Conservation (phyloP, 768 basidiomycete genomes). For the Hericium erinaceus region DNA sequence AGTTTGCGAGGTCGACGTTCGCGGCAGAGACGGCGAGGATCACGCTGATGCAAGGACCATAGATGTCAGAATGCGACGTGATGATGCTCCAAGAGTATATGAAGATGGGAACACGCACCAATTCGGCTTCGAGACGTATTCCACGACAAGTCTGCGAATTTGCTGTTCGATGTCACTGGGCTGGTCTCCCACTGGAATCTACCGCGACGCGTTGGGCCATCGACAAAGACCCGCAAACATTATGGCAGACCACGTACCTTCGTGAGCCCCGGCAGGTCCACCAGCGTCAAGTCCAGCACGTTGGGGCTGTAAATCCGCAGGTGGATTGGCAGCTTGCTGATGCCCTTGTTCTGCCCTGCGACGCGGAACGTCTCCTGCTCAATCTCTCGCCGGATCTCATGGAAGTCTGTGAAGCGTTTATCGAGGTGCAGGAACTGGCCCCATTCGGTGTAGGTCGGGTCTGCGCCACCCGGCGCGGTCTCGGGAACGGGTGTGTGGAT, state of each 20-base stretch:
- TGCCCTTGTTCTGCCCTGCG: constrained; percentile 97
- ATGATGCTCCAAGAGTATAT: neutral
- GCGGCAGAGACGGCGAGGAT: constrained; percentile 96
- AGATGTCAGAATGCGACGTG: neutral
- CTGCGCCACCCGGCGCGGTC: constrained; percentile 32
- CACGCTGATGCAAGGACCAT: constrained; percentile 42
- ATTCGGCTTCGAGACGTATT: constrained; percentile 95
- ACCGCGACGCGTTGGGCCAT: neutral
- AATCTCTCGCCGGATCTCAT: constrained; percentile 91
- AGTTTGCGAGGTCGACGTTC: constrained; percentile 98
- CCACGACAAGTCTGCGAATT: constrained; percentile 88
- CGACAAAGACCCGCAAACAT: neutral
- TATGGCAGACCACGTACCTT: constrained; percentile 49
- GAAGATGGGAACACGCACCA: constrained; percentile 44
- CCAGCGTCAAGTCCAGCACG: constrained; percentile 90
- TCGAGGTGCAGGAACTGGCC: constrained; percentile 96
- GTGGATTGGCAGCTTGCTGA: constrained; percentile 93
- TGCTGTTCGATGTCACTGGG: constrained; percentile 97
- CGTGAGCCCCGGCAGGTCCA: constrained; percentile 93
- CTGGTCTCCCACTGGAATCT: constrained; percentile 96
- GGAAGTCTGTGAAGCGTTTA: constrained; percentile 93
- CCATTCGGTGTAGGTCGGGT: constrained; percentile 66
- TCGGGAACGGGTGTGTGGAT: constrained; percentile 77
- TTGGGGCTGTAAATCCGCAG: constrained; percentile 93
- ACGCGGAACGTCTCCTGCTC: constrained; percentile 97